phyloP scores from a whole-genome alignment of 371 early-diverging fungal species.

The Astathelohania contejeani region DNA sequence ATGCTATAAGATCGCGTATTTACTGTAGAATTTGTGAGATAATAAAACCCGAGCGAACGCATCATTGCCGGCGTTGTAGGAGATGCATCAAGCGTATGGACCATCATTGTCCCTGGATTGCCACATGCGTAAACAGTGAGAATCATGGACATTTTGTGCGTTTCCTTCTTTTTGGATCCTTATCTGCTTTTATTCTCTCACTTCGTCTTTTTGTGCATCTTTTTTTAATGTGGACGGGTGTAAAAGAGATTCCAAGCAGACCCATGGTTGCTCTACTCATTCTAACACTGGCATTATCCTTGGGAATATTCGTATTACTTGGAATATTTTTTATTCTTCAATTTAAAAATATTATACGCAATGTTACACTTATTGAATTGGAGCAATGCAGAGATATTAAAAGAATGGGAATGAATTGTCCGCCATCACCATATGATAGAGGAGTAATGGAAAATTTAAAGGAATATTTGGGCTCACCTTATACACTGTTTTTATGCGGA shows the following conservation, averaged over 20 bases:
- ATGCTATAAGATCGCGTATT: no score
- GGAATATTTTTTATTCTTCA: constrained; percentile 23
- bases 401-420: not conserved
- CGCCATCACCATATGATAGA: constrained; percentile 35
- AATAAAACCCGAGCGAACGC: constrained; percentile 72
- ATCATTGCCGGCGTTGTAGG: constrained; percentile 85
- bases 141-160: constrained; percentile 54
- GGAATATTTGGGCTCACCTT: constrained; percentile 20
- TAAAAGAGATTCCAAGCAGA: not conserved
- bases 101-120: constrained; percentile 93
- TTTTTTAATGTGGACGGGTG: not conserved
- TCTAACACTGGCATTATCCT: not conserved
- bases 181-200: not conserved
- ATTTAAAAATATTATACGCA: constrained; percentile 5
- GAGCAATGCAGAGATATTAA: constrained; percentile 1
- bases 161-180: constrained; percentile 35
- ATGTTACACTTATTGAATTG: constrained; percentile 41
- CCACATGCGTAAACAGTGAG: constrained; percentile 72
- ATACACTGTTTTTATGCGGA: constrained; percentile 24
- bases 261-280: not conserved
- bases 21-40: constrained; percentile 56
- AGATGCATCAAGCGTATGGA: constrained; percentile 91
- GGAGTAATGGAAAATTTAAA: constrained; percentile 22
- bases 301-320: constrained; percentile 3
- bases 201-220: not conserved